Base-by-base conservation (phyloP, 2,329 filamentous ascomycete species). In the Gaeumannomyces tritici region DNA sequence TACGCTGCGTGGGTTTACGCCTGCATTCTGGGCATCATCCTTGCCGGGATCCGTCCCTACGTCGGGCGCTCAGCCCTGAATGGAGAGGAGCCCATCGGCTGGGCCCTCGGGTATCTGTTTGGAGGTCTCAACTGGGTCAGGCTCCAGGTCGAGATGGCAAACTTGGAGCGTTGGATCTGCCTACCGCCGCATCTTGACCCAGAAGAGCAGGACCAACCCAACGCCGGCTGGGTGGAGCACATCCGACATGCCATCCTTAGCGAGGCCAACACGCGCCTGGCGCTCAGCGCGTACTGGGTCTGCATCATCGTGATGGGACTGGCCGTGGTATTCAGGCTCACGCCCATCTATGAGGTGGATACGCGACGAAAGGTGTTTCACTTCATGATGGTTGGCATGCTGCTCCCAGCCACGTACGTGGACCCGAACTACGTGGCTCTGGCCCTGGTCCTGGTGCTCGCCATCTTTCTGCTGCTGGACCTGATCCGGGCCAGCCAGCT, bases 341-440 rank as follows among this genome's bases (percentile, higher is more conserved):
- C 89, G 55, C 79, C 86, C 3, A 79, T 90, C 60, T 93, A 90
- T 67, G 93, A 97, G 75, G 93, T 99, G 58, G 95, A 99, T 75
- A 99, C 95, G 1, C 85, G 95, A 60, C 87, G 95, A 60, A 99
- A 99, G 74, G 90, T 98, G 28, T 99, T 99, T 73, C 95, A 99
- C 74, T 96, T 96, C 68, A 96, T 93, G 83, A 98, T 98, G 89
- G 93, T 98, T 9, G 86, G 87, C 62, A 97, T 99, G 91, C 88
- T 99, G 62, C 81, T 98, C 2, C 93, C 95, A 0, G 86, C 90
- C 1, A 90, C 89, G 2, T 97, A 87, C 71, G 77, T 98, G 66
- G 95, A 99, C 73, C 93, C 95, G 0, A 81, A 88, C 55, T 98
- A 91, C 73, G 87, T 88, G 60, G 85, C 89, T 1, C 79, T 99